Evolutionary conservation across 768 basidiomycete species (phyloP).

Genomic region (Infundibulicybe gibba): DNA sequence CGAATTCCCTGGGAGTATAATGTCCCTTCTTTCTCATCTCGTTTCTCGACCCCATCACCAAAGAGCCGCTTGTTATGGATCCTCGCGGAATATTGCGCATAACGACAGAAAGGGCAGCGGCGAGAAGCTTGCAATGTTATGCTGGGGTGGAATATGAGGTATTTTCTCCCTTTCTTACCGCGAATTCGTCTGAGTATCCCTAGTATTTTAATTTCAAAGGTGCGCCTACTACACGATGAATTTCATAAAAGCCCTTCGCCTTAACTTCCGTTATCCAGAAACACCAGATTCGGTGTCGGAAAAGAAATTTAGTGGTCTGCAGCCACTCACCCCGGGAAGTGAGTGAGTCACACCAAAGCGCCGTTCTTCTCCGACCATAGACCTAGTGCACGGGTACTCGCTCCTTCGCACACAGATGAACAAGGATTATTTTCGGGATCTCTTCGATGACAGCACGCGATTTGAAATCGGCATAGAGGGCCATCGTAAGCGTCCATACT

Average conservation of each 20-base stretch:
- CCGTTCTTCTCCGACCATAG: not conserved
- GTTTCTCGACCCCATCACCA: constrained; percentile 86
- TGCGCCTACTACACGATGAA: constrained; percentile 20
- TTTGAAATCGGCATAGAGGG: constrained; percentile 86
- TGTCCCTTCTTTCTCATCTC: constrained; percentile 89
- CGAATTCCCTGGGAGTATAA: constrained; percentile 90
- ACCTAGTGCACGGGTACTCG: constrained; percentile 94
- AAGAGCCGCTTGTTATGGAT: constrained; percentile 72
- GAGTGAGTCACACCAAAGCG: constrained; percentile 23
- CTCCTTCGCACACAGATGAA: constrained; percentile 89
- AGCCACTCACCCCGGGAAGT: constrained; percentile 92
- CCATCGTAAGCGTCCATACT: constrained; percentile 55
- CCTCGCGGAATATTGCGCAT: constrained; percentile 79
- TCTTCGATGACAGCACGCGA: constrained; percentile 70
- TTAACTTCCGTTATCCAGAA: constrained; percentile 42
- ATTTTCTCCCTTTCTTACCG: constrained; percentile 14
- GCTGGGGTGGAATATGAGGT: constrained; percentile 97
- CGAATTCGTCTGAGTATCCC: not conserved
- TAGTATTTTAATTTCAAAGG: constrained; percentile 95
- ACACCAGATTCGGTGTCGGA: constrained; percentile 71
- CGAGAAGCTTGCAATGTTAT: constrained; percentile 56
- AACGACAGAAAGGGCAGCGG: constrained; percentile 46
- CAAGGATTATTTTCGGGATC: constrained; percentile 81
- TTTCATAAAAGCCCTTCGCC: not conserved
- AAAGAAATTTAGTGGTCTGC: constrained; percentile 74